Percentiles rank a stretch among this genome's conserved stretches.
These are phyloP conservation scores for Pelargonium cotyledonis DNA, from an alignment of 441 rosid species.

Conservation along the genomic window DNA sequence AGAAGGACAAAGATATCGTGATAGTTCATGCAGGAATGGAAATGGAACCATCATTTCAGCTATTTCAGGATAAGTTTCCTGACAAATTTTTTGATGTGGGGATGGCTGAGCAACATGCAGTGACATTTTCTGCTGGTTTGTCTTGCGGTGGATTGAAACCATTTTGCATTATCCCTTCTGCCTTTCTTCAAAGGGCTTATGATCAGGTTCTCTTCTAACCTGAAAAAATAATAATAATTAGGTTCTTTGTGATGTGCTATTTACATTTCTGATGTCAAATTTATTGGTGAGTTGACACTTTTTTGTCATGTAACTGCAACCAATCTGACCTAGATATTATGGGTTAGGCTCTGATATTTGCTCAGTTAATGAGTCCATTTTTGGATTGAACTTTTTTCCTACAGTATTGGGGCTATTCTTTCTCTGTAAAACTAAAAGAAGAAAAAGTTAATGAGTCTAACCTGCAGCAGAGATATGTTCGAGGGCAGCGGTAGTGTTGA, in stretches of 20 bases:
- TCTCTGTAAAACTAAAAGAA: too few relatives aligned
- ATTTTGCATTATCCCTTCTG: constrained; percentile 78
- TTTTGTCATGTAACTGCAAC: background rate
- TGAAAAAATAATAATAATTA: background rate
- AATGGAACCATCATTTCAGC: constrained; percentile 57
- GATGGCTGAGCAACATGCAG: constrained; percentile 94
- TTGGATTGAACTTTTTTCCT: too few relatives aligned
- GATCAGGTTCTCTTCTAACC: constrained; percentile 57
- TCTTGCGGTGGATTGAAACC: constrained; percentile 93
- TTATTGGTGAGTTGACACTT: background rate
- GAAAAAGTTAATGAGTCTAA: too few relatives aligned
- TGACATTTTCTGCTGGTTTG: constrained; percentile 90
- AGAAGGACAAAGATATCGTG: constrained; percentile 76
- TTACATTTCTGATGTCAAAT: background rate
- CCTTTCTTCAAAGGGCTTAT: constrained; percentile 87
- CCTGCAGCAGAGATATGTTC: too few relatives aligned
- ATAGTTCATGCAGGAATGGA: constrained; percentile 79
- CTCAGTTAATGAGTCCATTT: background rate
- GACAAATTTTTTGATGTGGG: constrained; percentile 75
- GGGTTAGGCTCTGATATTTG: background rate
- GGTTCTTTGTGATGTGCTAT: background rate
- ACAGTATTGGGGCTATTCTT: too few relatives aligned
- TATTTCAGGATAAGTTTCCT: constrained; percentile 64
- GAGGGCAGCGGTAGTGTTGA: too few relatives aligned
- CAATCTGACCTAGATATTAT: background rate